Percentiles rank a stretch among this genome's conserved stretches.
phyloP scores from a whole-genome alignment of 208 protist genomes.

The Acanthamoeba lenticulata region DNA sequence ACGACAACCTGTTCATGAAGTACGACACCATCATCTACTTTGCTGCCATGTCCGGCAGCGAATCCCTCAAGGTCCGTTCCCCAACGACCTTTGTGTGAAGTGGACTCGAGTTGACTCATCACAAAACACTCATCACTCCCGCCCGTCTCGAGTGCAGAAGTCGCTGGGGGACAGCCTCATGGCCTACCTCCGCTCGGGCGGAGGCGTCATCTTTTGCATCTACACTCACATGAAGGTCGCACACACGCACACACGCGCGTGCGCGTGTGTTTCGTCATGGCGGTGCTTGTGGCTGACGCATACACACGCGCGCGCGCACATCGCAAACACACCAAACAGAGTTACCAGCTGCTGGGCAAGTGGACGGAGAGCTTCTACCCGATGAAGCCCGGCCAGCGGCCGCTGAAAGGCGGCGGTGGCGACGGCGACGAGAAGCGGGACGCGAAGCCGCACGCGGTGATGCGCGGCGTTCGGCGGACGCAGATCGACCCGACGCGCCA shows the following conservation, averaged over 20 bases:
- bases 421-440: background rate
- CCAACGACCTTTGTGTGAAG: background rate
- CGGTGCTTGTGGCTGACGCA: too few relatives aligned
- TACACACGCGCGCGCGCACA: background rate
- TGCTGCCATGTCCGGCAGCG: background rate
- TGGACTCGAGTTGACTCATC: background rate
- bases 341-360: conserved; percentile 38
- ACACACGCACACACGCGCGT: background rate
- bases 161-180: background rate
- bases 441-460: background rate
- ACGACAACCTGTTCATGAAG: conserved; percentile 39
- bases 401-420: background rate
- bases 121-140: background rate
- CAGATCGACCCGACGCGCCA: background rate
- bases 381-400: background rate
- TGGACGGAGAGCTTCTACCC: conserved; percentile 32
- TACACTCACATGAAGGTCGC: conserved; percentile 36
- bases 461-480: background rate
- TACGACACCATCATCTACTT: conserved; percentile 48
- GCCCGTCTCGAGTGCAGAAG: background rate
- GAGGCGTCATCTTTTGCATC: conserved; percentile 21
- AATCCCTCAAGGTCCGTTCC: background rate
- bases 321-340: background rate
- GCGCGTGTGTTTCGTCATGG: too few relatives aligned
- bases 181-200: background rate